Base-by-base conservation (phyloP, 1,284 basidiomycete species). In the Leccinum fallax region DNA sequence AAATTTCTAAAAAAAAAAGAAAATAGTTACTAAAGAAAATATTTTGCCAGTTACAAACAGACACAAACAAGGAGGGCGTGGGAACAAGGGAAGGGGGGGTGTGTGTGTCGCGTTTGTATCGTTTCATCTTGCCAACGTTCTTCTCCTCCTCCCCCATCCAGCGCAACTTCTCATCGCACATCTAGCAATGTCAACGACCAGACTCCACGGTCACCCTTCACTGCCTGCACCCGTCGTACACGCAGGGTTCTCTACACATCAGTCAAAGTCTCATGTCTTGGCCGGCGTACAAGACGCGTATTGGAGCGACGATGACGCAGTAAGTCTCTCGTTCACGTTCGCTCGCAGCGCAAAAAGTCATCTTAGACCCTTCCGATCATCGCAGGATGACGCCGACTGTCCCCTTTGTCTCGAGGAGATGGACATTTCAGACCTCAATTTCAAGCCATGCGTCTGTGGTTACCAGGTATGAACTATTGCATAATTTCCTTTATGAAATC, bases 341-440 rank as follows among this genome's bases (percentile, higher is more conserved):
- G 7, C 53, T 55, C 34, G 13, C 58, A 52, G 60, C 53, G 49
- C 53, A 62, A 34, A 53, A 59, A 57, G 38, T 70, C 57, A 67
- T 58, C 40, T 67, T 55, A 34, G 46, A 61, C 34, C 32, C 32
- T 38, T 62, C 59, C 65, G 69, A 66, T 66, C 63, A 57, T 62
- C 66, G 1, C 66, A 97, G 95, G 97, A 99, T 78, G 95, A 98
- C 73, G 92, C 93, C 69, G 97, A 99, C 73, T 99, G 97, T 79
- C 95, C 97, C 54, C 88, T 99, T 65, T 99, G 97, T 80, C 87
- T 98, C 61, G 97, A 99, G 76, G 96, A 98, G 79, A 95, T 99
- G 88, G 97, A 99, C 79, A 87, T 99, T 66, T 96, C 95, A 49
- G 97, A 99, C 84, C 87, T 98, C 75, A 97, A 98, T 83, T 99